Conservation (phyloP, 2,329 filamentous ascomycete genomes). For the Uncinocarpus reesii region DNA sequence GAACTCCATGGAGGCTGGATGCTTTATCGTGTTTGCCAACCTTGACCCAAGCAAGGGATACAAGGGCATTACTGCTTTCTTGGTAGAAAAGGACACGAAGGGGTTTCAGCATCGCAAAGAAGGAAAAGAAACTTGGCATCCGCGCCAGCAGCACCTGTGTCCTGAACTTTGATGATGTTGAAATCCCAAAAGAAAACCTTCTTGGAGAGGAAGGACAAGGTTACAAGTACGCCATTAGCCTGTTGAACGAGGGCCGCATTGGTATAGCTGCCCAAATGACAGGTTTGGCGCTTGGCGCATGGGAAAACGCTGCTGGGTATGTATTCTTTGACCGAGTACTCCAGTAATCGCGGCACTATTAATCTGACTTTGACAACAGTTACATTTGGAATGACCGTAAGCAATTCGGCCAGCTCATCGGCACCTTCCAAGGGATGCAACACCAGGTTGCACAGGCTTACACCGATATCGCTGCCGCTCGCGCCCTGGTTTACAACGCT, state of each 20-base stretch:
- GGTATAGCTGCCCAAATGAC: conserved; percentile 97
- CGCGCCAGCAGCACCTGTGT: conserved; percentile 92
- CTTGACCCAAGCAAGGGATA: conserved; percentile 85
- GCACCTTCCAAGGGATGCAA: conserved; percentile 98
- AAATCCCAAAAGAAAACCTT: conserved; percentile 77
- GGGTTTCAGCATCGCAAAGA: conserved; percentile 96
- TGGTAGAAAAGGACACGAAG: conserved; percentile 79
- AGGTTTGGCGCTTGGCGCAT: conserved; percentile 83
- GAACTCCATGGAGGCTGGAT: conserved; percentile 82
- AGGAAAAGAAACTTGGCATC: conserved; percentile 99
- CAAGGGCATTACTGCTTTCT: conserved; percentile 91
- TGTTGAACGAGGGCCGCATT: conserved; percentile 93
- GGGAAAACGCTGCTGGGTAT: conserved; percentile 79
- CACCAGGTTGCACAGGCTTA: conserved; percentile 96
- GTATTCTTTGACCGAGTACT: conserved; percentile 21
- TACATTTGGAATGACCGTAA: conserved; percentile 98
- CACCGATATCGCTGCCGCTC: conserved; percentile 82
- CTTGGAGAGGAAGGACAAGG: conserved; percentile 82
- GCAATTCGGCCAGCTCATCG: conserved; percentile 88
- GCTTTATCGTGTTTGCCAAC: conserved; percentile 98
- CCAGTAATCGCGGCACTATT: too few relatives aligned
- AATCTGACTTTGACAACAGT: conserved; percentile 30
- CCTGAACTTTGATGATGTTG: conserved; percentile 92
- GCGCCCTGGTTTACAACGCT: conserved; percentile 89
- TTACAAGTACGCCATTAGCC: conserved; percentile 93